Base-by-base conservation (phyloP, 345 rosid species). In the Gossypium mustelinum region DNA sequence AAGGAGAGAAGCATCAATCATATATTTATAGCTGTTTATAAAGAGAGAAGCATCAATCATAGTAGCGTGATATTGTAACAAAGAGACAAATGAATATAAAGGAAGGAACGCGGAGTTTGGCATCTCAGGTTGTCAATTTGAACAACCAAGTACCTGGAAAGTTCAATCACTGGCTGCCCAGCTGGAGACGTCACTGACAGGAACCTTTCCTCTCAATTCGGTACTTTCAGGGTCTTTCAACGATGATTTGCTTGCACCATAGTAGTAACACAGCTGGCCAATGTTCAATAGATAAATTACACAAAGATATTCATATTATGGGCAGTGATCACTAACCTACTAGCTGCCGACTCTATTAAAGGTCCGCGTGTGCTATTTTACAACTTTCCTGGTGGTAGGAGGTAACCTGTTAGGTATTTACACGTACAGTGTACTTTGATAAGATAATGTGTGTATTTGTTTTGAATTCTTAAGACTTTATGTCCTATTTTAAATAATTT, bases 41-140 rank as follows among this genome's bases (percentile, higher is more conserved):
- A 24, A 24, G 25, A 24, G 25, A 24, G 25, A 24, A 24, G 25
- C 25, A 24, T 24, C 25, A 24, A 24, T 24, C 25, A 24, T 55
- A 55, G 57, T 17, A 2, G 58, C 20, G 20, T n/a, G 41, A n/a
- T 17, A 18, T n/a, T 56, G 25, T 11, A 56, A 8, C 7, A 22
- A 48, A 20, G 50, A 18, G 57, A 68, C 72, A 68, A 68, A 56
- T 18, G 24, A 18, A 52, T 0, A 52, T 52, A 3, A 52, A 52
- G 17, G 48, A 20, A 68, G 41, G 29, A 24, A 68, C 72, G 25
- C 72, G 72, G 72, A 14, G 61, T 68, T 68, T 14, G 57, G 18
- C 12, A 47, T 48, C 56, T 48, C 20, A 22, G 41, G 41, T 22
- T 68, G 72, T 48, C 57, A 68, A 7, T 68, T 68, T 47, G 43